Conservation (phyloP, 108 stramenopile species). For the Chaetoceros muelleri region DNA sequence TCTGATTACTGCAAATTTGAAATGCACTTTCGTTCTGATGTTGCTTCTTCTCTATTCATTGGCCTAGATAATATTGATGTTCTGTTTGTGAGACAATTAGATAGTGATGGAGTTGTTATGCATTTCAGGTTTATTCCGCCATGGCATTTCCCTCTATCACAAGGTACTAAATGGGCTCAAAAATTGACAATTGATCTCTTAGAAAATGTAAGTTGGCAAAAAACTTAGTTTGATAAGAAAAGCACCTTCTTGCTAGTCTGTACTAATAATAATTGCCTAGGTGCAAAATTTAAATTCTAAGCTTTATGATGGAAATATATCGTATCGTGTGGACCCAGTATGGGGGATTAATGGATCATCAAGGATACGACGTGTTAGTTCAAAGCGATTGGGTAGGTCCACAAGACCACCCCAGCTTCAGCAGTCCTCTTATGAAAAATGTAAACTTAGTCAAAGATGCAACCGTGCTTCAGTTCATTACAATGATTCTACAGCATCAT, state of each 20-base stretch:
- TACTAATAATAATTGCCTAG: no score
- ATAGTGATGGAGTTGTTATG: conserved; percentile 21
- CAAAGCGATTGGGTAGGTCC: conserved; percentile 17
- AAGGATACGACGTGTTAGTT: conserved; percentile 12
- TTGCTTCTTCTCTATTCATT: conserved; percentile 19
- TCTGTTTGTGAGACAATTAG: conserved; percentile 28
- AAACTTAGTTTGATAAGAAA: no score
- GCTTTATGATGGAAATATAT: conserved; percentile 61
- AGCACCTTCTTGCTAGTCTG: no score
- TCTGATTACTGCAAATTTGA: conserved; percentile 60
- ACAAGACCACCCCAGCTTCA: conserved; percentile 17
- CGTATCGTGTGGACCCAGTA: conserved; percentile 42
- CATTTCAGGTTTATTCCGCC: conserved; percentile 32
- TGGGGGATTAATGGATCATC: conserved; percentile 53
- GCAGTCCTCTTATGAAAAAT: conserved; percentile 68
- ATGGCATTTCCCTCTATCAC: no score
- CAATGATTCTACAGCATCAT: conserved; percentile 24
- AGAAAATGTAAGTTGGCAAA: no score
- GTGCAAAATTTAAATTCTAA: conserved; percentile 32
- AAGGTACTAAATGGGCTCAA: no score
- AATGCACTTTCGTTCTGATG: conserved; percentile 18
- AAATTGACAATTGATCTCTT: no score
- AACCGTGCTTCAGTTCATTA: conserved; percentile 46
- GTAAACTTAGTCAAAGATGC: conserved; percentile 68
- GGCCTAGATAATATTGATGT: conserved; percentile 18